Base-by-base conservation (phyloP, 306 rosid genomes). In the Corylus avellana region DNA sequence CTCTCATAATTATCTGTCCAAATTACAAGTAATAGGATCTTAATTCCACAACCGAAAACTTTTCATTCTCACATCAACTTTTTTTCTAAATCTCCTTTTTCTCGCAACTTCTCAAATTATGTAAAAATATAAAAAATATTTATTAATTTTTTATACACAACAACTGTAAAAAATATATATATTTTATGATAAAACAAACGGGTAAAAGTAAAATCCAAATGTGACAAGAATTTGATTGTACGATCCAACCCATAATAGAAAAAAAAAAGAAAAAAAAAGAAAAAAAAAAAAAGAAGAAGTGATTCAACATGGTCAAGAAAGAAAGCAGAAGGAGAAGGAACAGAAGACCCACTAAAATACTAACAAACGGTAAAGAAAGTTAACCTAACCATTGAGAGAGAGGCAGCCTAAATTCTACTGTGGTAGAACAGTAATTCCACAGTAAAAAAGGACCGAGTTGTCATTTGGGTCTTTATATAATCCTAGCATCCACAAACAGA, bases 401-500 rank as follows among this genome's bases (percentile, higher is more conserved):
- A 32, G 35, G 35, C 35, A 2, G 35, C 35, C 35, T 32, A 32
- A 3, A 27, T 66, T 66, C 37, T 12, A 20, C 57, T 70, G 22
- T 70, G 8, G 7, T 3, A 12, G 17, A 68, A 42, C 51, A 17
- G 53, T 68, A 42, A 68, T 18, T 8, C 6, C 7, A 37, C 11
- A 39, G 29, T 8, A n/a, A 9, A 50, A 39, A 49, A 62, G 75
- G 78, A 57, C 44, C 71, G 54, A 85, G 67, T 47, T 68, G 82
- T 83, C 79, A 59, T 35, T 57, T 68, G 57, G 39, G 9, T 74
- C 44, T 75, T 69, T 85, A 88, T 90, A 86, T 80, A 90, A 16
- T 17, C 64, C 49, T 56, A 29, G 55, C 83, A 50, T 72, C 70
- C 85, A 29, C 67, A 11, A 13, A 0, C n/a, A 2, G 2, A n/a